Percentiles rank a stretch among this genome's conserved stretches.
Evolutionary conservation across 305 asterid species (phyloP).

Genomic region (Solanum hybrid): DNA sequence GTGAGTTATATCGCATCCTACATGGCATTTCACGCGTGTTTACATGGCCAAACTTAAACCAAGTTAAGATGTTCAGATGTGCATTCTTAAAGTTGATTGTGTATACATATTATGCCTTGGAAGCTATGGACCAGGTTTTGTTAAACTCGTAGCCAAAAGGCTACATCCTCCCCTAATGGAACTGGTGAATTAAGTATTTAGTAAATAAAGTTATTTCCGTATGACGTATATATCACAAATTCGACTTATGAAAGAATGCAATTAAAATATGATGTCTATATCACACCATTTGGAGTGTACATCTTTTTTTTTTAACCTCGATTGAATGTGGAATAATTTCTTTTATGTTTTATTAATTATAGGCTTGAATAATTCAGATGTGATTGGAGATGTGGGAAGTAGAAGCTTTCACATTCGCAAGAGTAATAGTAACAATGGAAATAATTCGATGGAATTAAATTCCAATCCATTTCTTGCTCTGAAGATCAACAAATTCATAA

Average conservation of each 20-base stretch:
- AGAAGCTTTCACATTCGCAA: constrained; percentile 49
- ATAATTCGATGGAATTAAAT: background rate
- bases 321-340: background rate
- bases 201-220: background rate
- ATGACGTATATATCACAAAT: background rate
- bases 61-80: background rate
- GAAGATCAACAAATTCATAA: background rate
- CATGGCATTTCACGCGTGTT: background rate
- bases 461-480: background rate
- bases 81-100: background rate
- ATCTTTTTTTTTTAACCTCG: background rate
- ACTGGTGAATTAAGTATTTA: background rate
- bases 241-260: background rate
- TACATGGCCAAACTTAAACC: background rate
- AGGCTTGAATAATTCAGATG: constrained; percentile 48
- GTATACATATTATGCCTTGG: too few relatives aligned
- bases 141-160: background rate
- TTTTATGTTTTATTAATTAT: background rate
- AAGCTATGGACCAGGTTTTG: too few relatives aligned
- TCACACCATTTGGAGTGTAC: background rate
- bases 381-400: constrained; percentile 47
- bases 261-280: background rate
- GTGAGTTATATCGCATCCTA: background rate
- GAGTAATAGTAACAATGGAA: background rate
- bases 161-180: background rate